phyloP scores from a whole-genome alignment of 768 basidiomycete species.

The Suillus bovinus region DNA sequence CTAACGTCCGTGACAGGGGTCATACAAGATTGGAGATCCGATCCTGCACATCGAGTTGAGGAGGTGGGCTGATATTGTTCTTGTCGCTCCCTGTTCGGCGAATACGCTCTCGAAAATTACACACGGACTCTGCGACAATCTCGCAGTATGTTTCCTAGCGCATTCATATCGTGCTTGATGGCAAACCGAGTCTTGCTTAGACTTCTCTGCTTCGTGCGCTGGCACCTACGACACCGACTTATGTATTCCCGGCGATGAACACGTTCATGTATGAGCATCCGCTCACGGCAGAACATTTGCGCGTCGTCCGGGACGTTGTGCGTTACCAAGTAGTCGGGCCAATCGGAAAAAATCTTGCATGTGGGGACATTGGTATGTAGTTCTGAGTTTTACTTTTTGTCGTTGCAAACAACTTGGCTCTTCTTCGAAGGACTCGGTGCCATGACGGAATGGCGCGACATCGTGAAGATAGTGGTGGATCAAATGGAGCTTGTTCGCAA shows the following conservation, averaged over 20 bases:
- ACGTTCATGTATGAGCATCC: conserved; percentile 98
- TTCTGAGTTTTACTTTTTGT: not conserved
- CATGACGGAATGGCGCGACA: conserved; percentile 95
- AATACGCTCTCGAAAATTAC: conserved; percentile 97
- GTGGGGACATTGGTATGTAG: conserved; percentile 83
- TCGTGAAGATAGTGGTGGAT: conserved; percentile 71
- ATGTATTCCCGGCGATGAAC: conserved; percentile 98
- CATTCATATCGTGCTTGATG: not conserved
- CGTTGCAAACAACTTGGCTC: not conserved
- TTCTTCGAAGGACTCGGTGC: not conserved
- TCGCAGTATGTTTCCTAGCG: conserved; percentile 49
- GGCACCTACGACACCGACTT: conserved; percentile 81
- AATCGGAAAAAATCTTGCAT: conserved; percentile 84
- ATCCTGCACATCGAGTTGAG: conserved; percentile 96
- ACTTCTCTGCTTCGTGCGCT: conserved; percentile 85
- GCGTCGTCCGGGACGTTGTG: conserved; percentile 70
- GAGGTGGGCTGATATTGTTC: conserved; percentile 93
- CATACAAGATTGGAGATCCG: conserved; percentile 81
- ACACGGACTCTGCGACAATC: conserved; percentile 86
- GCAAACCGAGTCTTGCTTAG: conserved; percentile 33
- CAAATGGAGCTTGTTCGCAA: conserved; percentile 35
- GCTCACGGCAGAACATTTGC: conserved; percentile 82
- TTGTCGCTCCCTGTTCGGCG: conserved; percentile 96
- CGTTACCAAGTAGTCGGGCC: conserved; percentile 85
- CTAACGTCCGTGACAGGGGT: conserved; percentile 44